Evolutionary conservation across 176 grass and related monocot genomes (phyloP).

Genomic region (Paspalum vaginatum): DNA sequence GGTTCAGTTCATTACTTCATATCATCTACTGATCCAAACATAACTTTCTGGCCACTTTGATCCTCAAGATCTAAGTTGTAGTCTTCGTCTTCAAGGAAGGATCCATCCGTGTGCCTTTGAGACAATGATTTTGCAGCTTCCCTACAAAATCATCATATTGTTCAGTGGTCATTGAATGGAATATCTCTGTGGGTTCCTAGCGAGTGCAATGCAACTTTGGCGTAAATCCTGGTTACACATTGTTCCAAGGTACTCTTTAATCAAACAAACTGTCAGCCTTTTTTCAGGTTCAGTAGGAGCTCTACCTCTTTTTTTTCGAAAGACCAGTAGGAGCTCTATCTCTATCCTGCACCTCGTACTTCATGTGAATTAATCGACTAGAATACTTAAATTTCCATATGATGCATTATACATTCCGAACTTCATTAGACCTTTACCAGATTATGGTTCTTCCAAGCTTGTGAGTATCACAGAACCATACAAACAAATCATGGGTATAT

Average conservation of each 20-base stretch:
- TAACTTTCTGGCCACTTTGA: conserved; percentile 89
- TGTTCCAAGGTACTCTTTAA: background rate
- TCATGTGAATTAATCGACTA: background rate
- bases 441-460: background rate
- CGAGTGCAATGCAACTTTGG: background rate
- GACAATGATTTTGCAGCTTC: conserved; percentile 73
- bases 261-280: background rate
- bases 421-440: background rate
- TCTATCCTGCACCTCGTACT: background rate
- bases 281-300: conserved; percentile 21
- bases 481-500: conserved; percentile 20
- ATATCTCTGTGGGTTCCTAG: background rate
- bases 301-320: no score
- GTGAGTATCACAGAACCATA: conserved; percentile 2
- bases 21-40: conserved; percentile 85
- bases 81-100: conserved; percentile 70
- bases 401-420: background rate
- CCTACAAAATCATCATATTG: conserved; percentile 45
- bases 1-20: conserved; percentile 60
- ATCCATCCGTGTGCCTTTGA: conserved; percentile 91
- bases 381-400: background rate
- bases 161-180: background rate
- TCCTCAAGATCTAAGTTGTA: conserved; percentile 95
- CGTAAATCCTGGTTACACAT: background rate
- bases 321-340: no score